A percentile compares a stretch with the other conserved stretches of the same genome.
phyloP scores from a whole-genome alignment of 495 filamentous ascomycete genomes.

The Arthonia radiata region DNA sequence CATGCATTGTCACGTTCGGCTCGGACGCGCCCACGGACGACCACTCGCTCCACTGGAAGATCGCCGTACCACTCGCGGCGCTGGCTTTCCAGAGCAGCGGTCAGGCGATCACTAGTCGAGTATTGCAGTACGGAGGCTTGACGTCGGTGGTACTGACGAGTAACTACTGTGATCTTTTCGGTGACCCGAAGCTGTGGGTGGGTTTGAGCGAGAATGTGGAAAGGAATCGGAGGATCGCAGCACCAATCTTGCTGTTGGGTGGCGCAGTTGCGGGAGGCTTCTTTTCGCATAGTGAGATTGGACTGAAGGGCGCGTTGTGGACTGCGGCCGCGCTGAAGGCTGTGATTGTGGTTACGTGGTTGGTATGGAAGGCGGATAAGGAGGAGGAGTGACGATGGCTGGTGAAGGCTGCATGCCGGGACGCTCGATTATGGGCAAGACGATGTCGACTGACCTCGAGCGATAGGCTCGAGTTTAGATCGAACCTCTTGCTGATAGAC shows the following conservation, averaged over 20 bases:
- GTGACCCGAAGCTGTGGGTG: conserved; percentile 28
- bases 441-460: too few relatives aligned
- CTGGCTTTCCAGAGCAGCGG: conserved; percentile 47
- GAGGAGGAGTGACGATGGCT: conserved; percentile 1
- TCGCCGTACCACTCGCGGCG: conserved; percentile 32
- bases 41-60: conserved; percentile 26
- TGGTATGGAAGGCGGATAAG: conserved; percentile 19
- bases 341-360: conserved; percentile 25
- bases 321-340: conserved; percentile 29
- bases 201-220: conserved; percentile 22
- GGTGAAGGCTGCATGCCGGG: too few relatives aligned
- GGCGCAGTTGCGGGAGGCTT: conserved; percentile 36
- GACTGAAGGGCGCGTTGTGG: conserved; percentile 39
- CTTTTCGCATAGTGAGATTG: conserved; percentile 27
- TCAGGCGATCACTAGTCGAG: conserved; percentile 42
- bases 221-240: conserved; percentile 24
- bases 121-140: conserved; percentile 31
- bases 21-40: conserved; percentile 13
- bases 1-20: conserved; percentile 30
- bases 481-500: too few relatives aligned
- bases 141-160: conserved; percentile 50
- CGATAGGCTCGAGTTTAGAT: too few relatives aligned
- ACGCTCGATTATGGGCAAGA: too few relatives aligned
- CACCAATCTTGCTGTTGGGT: conserved; percentile 19
- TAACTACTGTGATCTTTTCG: conserved; percentile 47